A percentile compares a stretch with the other conserved stretches of the same genome.
These are phyloP conservation scores for Boechera stricta DNA, from an alignment of 345 rosid genomes.

Conservation along the genomic window DNA sequence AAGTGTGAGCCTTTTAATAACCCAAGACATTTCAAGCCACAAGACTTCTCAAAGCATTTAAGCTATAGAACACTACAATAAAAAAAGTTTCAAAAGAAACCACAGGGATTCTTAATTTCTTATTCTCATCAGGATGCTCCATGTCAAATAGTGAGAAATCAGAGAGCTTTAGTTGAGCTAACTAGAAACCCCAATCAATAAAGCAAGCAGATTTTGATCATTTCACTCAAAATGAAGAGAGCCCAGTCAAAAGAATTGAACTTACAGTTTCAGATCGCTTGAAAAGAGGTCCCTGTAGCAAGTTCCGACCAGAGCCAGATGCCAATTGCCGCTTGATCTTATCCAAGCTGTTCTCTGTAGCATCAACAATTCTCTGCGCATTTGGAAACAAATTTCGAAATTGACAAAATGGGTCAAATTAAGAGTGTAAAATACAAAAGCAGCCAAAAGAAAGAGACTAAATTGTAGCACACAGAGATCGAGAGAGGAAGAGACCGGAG, in stretches of 20 bases:
- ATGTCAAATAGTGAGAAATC: not conserved
- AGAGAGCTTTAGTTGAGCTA: not conserved
- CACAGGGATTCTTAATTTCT: not conserved
- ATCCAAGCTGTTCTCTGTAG: constrained; percentile 85
- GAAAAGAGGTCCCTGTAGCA: constrained; percentile 95
- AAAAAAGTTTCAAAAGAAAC: constrained; percentile 4
- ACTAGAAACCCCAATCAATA: not conserved
- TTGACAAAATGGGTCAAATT: constrained; percentile 9
- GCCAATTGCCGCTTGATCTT: constrained; percentile 96
- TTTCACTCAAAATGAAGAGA: constrained; percentile 14
- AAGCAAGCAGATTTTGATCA: constrained; percentile 24
- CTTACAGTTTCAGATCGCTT: constrained; percentile 98
- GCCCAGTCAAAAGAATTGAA: constrained; percentile 15
- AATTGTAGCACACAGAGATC: constrained; percentile 3
- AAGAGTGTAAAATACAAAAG: not conserved
- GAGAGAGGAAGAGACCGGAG: constrained; percentile 60
- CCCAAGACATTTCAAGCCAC: constrained; percentile 11
- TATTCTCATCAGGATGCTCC: not conserved
- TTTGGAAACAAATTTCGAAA: constrained; percentile 9
- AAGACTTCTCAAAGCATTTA: constrained; percentile 3
- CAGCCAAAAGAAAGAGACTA: not conserved
- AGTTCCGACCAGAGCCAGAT: constrained; percentile 86
- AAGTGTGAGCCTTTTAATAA: not conserved
- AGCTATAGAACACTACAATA: constrained; percentile 3
- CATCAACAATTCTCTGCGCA: constrained; percentile 60